Evolutionary conservation across 2,329 filamentous ascomycete species (phyloP), one percentile per base, ranked within the genome.

Genomic region (Didymella sp.): DNA sequence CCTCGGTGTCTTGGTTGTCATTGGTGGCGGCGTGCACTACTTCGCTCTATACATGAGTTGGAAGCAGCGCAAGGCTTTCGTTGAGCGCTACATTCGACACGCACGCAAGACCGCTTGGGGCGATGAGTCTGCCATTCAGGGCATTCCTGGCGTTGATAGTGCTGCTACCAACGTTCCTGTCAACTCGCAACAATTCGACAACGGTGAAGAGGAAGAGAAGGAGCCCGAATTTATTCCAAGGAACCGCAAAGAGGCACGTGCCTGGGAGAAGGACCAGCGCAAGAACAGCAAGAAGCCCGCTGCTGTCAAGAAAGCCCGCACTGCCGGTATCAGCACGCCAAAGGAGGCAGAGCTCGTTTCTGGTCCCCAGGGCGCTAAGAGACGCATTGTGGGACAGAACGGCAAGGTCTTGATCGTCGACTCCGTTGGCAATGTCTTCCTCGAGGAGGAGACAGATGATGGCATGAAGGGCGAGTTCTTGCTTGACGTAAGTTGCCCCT

Each of bases 381-480:
- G 94, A 83, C 85, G 91, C 31, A 91, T 98, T 15, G 86, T 93
- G 24, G 94, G 93, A 2, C 90, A 96, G 81, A 99, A 99, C 69
- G 95, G 95, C 65, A 99, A 98, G 81, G 84, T 96, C 0, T 81
- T 99, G 33, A 89, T 99, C 53, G 95, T 99, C 4, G 94, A 99
- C 77, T 91, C 91, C 0, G 81, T 89, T 9, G 95, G 95, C 25
- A 92, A 97, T 68, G 95, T 99, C 12, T 99, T 91, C 73, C 82
- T 99, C n/a, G 93, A 98, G 77, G 91, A 96, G 72, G 85, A 91
- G 68, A 91, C 92, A 48, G 92, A 93, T 65, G 91, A 97, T 22
- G 95, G 95, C 50, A 87, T 90, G 52, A 84, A 87, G 28, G 85
- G 90, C 65, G 91, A 97, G 73, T 96, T 89, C 73, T 80, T 97